A percentile compares a stretch with the other conserved stretches of the same genome.
Evolutionary conservation across 1,284 basidiomycete species (phyloP).

Genomic region (Pascua sp.): DNA sequence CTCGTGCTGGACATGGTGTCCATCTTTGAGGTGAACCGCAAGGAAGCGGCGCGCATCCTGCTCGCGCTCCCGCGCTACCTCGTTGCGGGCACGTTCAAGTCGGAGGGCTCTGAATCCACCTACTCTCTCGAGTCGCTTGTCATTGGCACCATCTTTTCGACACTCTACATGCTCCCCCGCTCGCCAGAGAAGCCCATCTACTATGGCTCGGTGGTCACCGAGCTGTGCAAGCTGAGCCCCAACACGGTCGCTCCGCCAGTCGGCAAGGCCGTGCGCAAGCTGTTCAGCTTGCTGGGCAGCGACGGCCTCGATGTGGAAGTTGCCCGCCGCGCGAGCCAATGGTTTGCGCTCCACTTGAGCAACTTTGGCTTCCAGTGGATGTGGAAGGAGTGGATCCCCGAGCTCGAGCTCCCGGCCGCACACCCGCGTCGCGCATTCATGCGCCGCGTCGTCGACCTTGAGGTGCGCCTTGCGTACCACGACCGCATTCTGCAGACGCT

Average conservation of each 20-base stretch:
- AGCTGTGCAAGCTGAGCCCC: constrained; percentile 88
- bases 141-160: constrained; percentile 62
- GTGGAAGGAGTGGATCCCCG: constrained; percentile 99
- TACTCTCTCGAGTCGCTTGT: constrained; percentile 45
- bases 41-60: constrained; percentile 84
- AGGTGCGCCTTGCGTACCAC: constrained; percentile 87
- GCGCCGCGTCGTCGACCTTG: constrained; percentile 81
- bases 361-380: constrained; percentile 99
- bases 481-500: constrained; percentile 88
- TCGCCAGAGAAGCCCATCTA: constrained; percentile 76
- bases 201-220: constrained; percentile 83
- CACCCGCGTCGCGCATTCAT: constrained; percentile 88
- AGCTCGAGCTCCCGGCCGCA: constrained; percentile 64
- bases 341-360: constrained; percentile 94
- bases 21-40: constrained; percentile 93
- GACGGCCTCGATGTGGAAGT: constrained; percentile 84
- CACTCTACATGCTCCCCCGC: constrained; percentile 72
- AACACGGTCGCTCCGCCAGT: constrained; percentile 91
- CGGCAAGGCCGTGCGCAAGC: constrained; percentile 84
- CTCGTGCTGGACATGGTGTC: constrained; percentile 78
- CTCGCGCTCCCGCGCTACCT: constrained; percentile 86
- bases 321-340: constrained; percentile 76
- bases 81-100: constrained; percentile 69
- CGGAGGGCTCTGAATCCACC: constrained; percentile 37
- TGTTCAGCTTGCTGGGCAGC: constrained; percentile 65